A percentile compares a stretch with the other conserved stretches of the same genome.
Evolutionary conservation across 1,284 basidiomycete genomes (phyloP).

Genomic region (Phlebopus sp.): DNA sequence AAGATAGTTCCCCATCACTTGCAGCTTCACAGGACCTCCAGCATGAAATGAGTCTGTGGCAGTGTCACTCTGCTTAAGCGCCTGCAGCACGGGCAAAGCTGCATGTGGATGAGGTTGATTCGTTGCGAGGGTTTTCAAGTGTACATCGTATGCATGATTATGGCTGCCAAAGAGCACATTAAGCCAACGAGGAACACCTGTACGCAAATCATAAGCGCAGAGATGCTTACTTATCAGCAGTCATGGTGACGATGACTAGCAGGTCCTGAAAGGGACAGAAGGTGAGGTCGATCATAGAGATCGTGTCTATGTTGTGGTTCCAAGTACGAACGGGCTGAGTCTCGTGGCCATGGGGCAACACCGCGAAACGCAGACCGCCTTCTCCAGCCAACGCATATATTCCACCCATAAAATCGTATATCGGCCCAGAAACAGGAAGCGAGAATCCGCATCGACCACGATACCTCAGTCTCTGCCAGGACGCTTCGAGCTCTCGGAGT

Average conservation of each 20-base stretch:
- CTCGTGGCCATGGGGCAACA: slow-evolving; percentile 34
- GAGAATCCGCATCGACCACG: slow-evolving; percentile 35
- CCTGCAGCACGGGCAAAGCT: slow-evolving; percentile 36
- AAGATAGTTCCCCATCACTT: slow-evolving; percentile 43
- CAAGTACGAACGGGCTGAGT: slow-evolving; percentile 23
- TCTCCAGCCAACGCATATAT: slow-evolving; percentile 40
- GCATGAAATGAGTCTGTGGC: slow-evolving; percentile 30
- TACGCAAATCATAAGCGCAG: too few species aligned
- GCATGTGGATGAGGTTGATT: slow-evolving; percentile 48
- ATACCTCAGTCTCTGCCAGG: slow-evolving; percentile 45
- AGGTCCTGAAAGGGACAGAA: slow-evolving; percentile 54
- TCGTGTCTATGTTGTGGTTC: slow-evolving; percentile 39
- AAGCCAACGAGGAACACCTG: neutral
- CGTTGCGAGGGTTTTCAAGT: slow-evolving; percentile 46
- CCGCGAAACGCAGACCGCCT: slow-evolving; percentile 45
- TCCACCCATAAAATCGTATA: slow-evolving; percentile 51
- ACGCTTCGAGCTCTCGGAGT: slow-evolving; percentile 40
- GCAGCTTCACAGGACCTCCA: slow-evolving; percentile 44
- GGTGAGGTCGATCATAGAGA: slow-evolving; percentile 48
- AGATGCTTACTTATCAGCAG: slow-evolving; percentile 41
- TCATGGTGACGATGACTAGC: slow-evolving; percentile 43
- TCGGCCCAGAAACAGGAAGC: slow-evolving; percentile 41
- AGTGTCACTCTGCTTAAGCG: slow-evolving; percentile 31
- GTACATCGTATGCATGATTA: slow-evolving; percentile 42
- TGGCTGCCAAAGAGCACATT: slow-evolving; percentile 28